phyloP scores from a whole-genome alignment of 192 early-diverging fungal species.

The Entomortierella chlamydospora region DNA sequence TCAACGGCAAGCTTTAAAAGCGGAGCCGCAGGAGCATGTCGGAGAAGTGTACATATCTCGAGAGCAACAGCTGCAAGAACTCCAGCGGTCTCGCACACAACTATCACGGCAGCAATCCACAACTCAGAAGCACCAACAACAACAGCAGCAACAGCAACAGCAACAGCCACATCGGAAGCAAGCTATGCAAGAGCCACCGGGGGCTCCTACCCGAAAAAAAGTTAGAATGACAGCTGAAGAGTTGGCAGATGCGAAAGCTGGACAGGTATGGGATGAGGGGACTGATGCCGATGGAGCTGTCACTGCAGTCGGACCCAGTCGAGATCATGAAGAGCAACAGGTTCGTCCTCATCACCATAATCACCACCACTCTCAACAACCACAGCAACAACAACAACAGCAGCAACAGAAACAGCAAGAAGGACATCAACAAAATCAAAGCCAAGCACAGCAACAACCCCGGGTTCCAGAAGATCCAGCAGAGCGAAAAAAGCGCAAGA shows the following conservation, averaged over 20 bases:
- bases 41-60: neutral
- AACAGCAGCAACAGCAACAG: constrained; percentile 10
- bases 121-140: neutral
- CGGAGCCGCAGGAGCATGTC: constrained; percentile 6
- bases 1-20: constrained; percentile 3
- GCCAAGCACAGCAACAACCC: neutral
- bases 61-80: constrained; percentile 12
- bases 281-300: neutral
- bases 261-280: neutral
- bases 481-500: neutral
- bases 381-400: neutral
- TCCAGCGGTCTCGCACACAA: neutral
- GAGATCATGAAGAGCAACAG: too few species aligned
- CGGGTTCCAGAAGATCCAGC: neutral
- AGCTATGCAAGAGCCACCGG: neutral
- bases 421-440: neutral
- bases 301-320: too few species aligned
- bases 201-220: constrained; percentile 4
- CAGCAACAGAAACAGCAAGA: constrained; percentile 4
- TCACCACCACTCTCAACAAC: too few species aligned
- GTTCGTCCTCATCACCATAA: too few species aligned
- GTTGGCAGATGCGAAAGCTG: neutral
- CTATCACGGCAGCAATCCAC: neutral
- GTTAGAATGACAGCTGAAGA: neutral
- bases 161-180: constrained; percentile 12